Conservation (phyloP, 2,329 filamentous ascomycete genomes). For the Pseudogymnoascus sp. region DNA sequence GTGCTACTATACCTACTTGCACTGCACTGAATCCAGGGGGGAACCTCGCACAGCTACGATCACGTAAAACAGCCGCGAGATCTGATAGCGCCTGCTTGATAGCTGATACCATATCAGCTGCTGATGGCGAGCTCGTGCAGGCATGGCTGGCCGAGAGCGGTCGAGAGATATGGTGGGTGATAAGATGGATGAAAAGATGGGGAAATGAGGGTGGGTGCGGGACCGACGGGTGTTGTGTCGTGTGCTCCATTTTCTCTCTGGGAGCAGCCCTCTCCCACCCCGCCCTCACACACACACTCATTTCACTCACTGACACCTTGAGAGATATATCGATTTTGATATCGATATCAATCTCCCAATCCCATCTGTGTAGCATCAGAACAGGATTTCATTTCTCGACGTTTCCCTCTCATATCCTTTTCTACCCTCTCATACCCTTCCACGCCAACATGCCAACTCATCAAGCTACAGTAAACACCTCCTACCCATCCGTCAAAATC, state of each 20-base stretch:
- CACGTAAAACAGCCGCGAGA: slow-evolving; percentile 2
- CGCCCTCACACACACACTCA: neutral
- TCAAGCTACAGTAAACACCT: neutral
- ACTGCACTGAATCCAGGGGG: neutral
- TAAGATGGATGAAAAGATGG: neutral
- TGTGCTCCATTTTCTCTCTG: neutral
- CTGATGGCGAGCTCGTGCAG: neutral
- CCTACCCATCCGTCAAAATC: neutral
- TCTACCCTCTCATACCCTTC: neutral
- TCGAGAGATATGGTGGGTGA: neutral
- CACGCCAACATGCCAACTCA: neutral
- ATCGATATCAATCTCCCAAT: neutral
- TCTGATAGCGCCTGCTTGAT: neutral
- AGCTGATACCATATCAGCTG: neutral
- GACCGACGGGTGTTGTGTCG: neutral
- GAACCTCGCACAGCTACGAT: neutral
- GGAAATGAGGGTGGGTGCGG: neutral
- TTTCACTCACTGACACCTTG: neutral
- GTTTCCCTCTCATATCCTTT: neutral
- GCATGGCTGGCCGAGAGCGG: neutral
- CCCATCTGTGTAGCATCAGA: neutral
- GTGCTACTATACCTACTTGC: neutral
- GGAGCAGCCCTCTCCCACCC: neutral
- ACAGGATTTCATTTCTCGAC: neutral
- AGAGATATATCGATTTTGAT: neutral